Evolutionary conservation across 192 early-diverging fungal genomes (phyloP).

Genomic region (Thamnidium elegans): DNA sequence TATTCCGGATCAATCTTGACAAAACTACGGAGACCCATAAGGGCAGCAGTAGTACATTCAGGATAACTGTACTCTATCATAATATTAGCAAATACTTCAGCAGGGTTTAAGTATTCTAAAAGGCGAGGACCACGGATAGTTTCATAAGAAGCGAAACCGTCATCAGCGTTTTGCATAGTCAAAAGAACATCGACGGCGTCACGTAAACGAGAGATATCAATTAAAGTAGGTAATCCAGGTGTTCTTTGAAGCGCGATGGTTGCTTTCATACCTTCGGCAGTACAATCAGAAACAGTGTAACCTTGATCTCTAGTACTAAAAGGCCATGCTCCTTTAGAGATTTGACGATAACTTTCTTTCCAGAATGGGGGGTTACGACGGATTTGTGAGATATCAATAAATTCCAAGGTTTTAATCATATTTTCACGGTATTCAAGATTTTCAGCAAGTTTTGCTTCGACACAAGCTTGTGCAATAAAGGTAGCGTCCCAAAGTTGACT

Average conservation of each 20-base stretch:
- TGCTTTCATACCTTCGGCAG: constrained; percentile 87
- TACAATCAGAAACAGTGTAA: constrained; percentile 95
- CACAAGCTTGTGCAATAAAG: constrained; percentile 79
- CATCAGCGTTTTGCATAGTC: constrained; percentile 87
- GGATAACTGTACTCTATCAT: constrained; percentile 98
- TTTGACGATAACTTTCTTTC: constrained; percentile 74
- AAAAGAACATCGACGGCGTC: constrained; percentile 91
- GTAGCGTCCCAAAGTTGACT: constrained; percentile 96
- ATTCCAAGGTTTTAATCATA: constrained; percentile 70
- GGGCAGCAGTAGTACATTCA: constrained; percentile 93
- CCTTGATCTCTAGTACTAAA: constrained; percentile 92
- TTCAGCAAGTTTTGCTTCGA: constrained; percentile 75
- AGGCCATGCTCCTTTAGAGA: constrained; percentile 92
- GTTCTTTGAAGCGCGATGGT: constrained; percentile 73
- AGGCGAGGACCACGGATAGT: constrained; percentile 69
- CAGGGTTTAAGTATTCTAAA: constrained; percentile 90
- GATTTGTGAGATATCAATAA: constrained; percentile 88
- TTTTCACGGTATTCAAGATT: constrained; percentile 64
- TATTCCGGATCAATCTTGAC: constrained; percentile 75
- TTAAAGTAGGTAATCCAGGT: constrained; percentile 46
- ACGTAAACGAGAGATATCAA: constrained; percentile 69
- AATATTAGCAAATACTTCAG: constrained; percentile 97
- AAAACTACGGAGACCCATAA: constrained; percentile 84
- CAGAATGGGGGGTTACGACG: constrained; percentile 65
- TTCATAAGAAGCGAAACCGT: constrained; percentile 95